A percentile compares a stretch with the other conserved stretches of the same genome.
phyloP scores from a whole-genome alignment of 176 grass and related monocot species.

The Musa itinerans region DNA sequence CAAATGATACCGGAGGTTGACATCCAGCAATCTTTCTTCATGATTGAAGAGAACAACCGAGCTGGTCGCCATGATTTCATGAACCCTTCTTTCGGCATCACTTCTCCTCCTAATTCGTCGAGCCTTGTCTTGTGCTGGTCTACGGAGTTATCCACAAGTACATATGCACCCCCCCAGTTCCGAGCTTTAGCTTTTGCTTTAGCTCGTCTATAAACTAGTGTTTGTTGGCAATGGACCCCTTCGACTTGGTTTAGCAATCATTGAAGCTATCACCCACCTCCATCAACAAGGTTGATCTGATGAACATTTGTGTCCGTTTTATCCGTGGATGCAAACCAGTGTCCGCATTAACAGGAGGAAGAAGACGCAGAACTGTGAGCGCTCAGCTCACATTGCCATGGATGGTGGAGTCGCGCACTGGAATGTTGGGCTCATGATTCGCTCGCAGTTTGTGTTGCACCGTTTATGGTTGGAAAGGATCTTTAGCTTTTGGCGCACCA shows the following conservation, averaged over 20 bases:
- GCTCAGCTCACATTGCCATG: neutral
- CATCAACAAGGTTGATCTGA: neutral
- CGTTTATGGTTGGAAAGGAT: neutral
- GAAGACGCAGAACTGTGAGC: neutral
- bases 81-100: neutral
- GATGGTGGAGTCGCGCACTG: too few species aligned
- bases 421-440: neutral
- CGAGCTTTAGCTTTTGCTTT: neutral
- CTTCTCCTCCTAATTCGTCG: neutral
- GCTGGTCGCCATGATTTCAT: slow-evolving; percentile 2
- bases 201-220: neutral
- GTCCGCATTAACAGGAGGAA: neutral
- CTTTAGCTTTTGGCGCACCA: slow-evolving; percentile 8
- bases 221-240: slow-evolving; percentile 6
- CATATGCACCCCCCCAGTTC: slow-evolving; percentile 11
- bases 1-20: too few species aligned
- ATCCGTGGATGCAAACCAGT: neutral
- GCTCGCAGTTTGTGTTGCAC: neutral
- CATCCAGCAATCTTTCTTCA: too few species aligned
- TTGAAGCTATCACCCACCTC: slow-evolving; percentile 9
- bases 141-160: neutral
- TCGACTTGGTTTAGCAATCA: slow-evolving; percentile 13
- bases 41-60: neutral
- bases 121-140: neutral
- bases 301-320: too few species aligned